Evolutionary conservation across 1,284 basidiomycete genomes (phyloP), one percentile per base, ranked within the genome.

Genomic region (Trametes polyzona): DNA sequence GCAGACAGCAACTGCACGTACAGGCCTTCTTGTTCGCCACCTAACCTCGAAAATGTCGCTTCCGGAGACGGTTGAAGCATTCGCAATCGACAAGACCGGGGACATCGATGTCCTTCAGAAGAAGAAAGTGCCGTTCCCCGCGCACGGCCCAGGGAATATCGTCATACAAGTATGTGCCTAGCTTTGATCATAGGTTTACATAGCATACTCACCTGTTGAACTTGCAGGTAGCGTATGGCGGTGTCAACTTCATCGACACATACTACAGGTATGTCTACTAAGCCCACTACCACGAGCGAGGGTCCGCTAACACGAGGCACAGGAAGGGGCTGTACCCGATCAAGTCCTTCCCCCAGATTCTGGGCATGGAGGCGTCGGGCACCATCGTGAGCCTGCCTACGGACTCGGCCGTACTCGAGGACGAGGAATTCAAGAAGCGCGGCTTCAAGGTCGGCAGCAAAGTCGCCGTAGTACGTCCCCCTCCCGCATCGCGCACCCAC

Each of bases 211-310:
- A 42, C 24, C 16, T 3, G 10, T 2, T 3, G 17, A 17, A n/a
- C 10, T 4, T 12, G 29, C 59, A 87, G 86, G 78, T 84, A 17
- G 78, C 87, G 64, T 90, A 86, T 66, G 75, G 78, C 4, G 93
- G 93, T n/a, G 82, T 95, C 61, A 95, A 95, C 74, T 95, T 90
- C 72, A 92, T 96, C 69, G 94, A 96, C 73, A 93, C 88, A 4
- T 92, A 92, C 72, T 81, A 80, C 68, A 76, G 86, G 86, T 81
- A 64, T 61, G 65, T n/a, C n/a, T 55, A 39, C 17, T 7, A 30
- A n/a, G n/a, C 14, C n/a, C 8, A 4, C 17, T 14, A 8, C 24
- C 7, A 9, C 17, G 11, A 27, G 17, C 29, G 26, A 19, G 9
- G 33, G 19, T 12, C 11, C 5, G 29, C 23, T 27, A 21, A 17